phyloP scores from a whole-genome alignment of 768 basidiomycete species.

The Lactifluus pinguis region DNA sequence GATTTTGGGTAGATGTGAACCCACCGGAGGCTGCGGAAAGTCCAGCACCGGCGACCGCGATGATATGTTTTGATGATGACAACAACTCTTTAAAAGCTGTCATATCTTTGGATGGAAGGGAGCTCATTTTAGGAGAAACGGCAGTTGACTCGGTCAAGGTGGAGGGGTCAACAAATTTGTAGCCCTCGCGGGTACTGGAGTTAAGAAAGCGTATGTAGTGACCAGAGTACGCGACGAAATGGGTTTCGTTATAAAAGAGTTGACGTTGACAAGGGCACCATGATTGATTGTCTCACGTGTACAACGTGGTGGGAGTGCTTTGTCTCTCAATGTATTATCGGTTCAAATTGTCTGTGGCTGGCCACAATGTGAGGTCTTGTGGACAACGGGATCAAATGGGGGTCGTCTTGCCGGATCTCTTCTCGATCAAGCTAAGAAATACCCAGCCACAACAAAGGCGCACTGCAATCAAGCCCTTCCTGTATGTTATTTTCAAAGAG shows the following conservation, averaged over 20 bases:
- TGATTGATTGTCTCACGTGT: not conserved
- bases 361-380: not conserved
- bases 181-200: slow-evolving; percentile 25
- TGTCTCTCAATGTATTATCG: not conserved
- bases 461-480: not conserved
- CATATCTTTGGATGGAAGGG: slow-evolving; percentile 6
- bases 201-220: not conserved
- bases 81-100: slow-evolving; percentile 5
- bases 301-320: not conserved
- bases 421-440: not conserved
- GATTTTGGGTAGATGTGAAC: not conserved
- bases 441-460: not conserved
- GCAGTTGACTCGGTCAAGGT: slow-evolving; percentile 43
- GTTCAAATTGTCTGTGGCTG: not conserved
- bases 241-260: not conserved
- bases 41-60: slow-evolving; percentile 46
- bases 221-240: not conserved
- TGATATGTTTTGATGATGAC: slow-evolving; percentile 27
- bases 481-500: not conserved
- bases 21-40: slow-evolving; percentile 53
- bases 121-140: slow-evolving; percentile 21
- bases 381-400: not conserved
- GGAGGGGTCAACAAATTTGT: slow-evolving; percentile 42
- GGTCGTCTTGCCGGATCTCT: no score
- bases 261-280: not conserved